Percentiles rank a stretch among this genome's conserved stretches.
Evolutionary conservation across 2,329 filamentous ascomycete species (phyloP).

Genomic region (Ambrosiella beaveri): DNA sequence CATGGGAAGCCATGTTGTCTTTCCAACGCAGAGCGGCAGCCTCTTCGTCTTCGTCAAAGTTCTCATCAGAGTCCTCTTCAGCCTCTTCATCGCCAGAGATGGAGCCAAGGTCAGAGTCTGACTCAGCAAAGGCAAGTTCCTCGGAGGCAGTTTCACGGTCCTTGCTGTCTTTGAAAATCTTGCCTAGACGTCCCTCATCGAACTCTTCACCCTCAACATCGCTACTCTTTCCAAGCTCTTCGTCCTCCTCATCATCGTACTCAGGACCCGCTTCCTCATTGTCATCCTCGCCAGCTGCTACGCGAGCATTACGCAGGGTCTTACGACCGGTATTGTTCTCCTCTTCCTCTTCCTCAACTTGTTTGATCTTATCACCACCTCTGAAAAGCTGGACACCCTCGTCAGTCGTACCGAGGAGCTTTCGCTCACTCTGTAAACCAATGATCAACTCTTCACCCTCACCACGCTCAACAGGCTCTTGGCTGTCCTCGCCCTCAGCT

Average conservation of each 20-base stretch:
- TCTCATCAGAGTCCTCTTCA: conserved; percentile 30
- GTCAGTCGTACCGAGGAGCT: conserved; percentile 64
- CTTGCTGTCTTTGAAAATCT: conserved; percentile 40
- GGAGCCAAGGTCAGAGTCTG: conserved; percentile 89
- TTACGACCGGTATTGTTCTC: conserved; percentile 42
- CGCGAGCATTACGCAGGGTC: conserved; percentile 36
- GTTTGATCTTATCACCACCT: conserved; percentile 51
- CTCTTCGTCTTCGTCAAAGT: conserved; percentile 50
- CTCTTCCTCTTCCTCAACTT: conserved; percentile 23
- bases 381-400: conserved; percentile 74
- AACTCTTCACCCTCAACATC: conserved; percentile 42
- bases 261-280: conserved; percentile 30
- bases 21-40: conserved; percentile 67
- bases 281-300: conserved; percentile 42
- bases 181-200: conserved; percentile 41
- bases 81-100: conserved; percentile 43
- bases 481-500: conserved; percentile 41
- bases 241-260: conserved; percentile 27
- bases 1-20: conserved; percentile 61
- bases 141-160: conserved; percentile 34
- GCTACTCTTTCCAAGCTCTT: conserved; percentile 31
- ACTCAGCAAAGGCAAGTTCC: conserved; percentile 83
- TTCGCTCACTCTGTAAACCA: conserved; percentile 66
- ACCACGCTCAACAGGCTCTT: conserved; percentile 64
- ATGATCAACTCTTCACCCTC: conserved; percentile 91